Percentiles rank a stretch among this genome's conserved stretches.
Conservation (phyloP, 768 basidiomycete genomes). For the Suillus decipiens region DNA sequence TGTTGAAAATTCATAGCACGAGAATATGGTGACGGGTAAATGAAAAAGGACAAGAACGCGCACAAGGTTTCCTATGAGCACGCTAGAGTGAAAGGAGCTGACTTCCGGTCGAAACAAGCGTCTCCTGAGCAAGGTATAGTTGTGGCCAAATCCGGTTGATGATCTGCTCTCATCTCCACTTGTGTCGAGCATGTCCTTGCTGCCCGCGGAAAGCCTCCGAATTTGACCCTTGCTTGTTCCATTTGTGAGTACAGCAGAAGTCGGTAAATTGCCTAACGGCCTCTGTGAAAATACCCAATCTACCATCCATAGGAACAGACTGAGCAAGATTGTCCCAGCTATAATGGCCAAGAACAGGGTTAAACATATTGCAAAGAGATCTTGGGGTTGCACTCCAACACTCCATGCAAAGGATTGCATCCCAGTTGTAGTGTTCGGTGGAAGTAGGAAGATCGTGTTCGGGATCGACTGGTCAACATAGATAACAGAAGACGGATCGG, state of each 20-base stretch:
- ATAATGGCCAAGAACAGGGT: slow-evolving; percentile 80
- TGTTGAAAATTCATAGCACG: slow-evolving; percentile 62
- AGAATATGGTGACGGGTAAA: slow-evolving; percentile 90
- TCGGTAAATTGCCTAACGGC: slow-evolving; percentile 20
- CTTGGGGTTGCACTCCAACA: slow-evolving; percentile 78
- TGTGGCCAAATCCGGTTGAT: slow-evolving; percentile 26
- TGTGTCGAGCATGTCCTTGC: slow-evolving; percentile 54
- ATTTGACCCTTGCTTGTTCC: slow-evolving; percentile 31
- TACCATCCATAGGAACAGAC: slow-evolving; percentile 69
- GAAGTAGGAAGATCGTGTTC: slow-evolving; percentile 76
- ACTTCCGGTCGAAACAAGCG: slow-evolving; percentile 52
- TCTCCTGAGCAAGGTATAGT: slow-evolving; percentile 28
- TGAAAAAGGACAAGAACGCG: slow-evolving; percentile 92
- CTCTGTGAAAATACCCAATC: slow-evolving; percentile 52
- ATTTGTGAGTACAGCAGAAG: slow-evolving; percentile 20
- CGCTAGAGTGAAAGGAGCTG: slow-evolving; percentile 78
- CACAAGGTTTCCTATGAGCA: slow-evolving; percentile 88
- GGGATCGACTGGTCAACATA: slow-evolving; percentile 69
- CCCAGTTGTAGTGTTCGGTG: slow-evolving; percentile 57
- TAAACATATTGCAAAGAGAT: slow-evolving; percentile 83
- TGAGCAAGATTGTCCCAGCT: slow-evolving; percentile 68
- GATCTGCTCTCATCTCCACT: slow-evolving; percentile 32
- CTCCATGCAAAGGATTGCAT: slow-evolving; percentile 84
- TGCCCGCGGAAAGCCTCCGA: slow-evolving; percentile 43
- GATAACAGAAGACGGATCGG: slow-evolving; percentile 69